Base-by-base conservation (phyloP, 257 asterid species). In the Cynanchum wilfordii region DNA sequence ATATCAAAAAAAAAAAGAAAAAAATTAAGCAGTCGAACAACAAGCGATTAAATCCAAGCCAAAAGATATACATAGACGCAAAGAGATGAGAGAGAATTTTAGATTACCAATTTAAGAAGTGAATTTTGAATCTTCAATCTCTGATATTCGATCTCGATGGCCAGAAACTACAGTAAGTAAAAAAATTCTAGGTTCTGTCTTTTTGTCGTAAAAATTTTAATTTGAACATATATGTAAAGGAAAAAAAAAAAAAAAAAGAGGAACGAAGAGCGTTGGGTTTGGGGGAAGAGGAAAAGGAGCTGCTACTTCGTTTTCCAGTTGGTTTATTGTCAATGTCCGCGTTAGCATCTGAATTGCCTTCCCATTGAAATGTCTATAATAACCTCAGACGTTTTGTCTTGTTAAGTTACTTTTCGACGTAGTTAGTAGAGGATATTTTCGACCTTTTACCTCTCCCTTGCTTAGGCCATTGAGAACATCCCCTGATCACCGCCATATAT, bases 81-180 rank as follows among this genome's bases (percentile, higher is more conserved):
- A 4, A 36, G 47, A 42, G 47, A 42, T 42, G 29, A 33, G 65
- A 36, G 30, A 16, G 40, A 47, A 45, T 15, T 10, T 17, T 29
- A 1, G n/a, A 57, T 75, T 67, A 67, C 78, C 74, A 27, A 54
- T 38, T 22, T 17, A 66, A 22, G 66, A 25, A 19, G 50, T 55
- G 42, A 66, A 74, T 20, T 54, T 54, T 52, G 54, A 57, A 58
- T 29, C 66, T 51, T 67, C 49, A 20, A 44, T 42, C 69, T 30
- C 40, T 7, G 55, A 20, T 55, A 25, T 2, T 38, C 66, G 54
- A 12, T 69, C 63, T 15, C 51, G 15, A 50, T 24, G 12, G 25
- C 27, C 5, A 27, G 0, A 16, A 19, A 8, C 3, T 29, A 29
- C 29, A 25, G 13, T 52, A 47, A 2, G 2, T 20, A 16, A 51